Conservation (phyloP, 2,329 filamentous ascomycete species). For the Aspergillus latus region DNA sequence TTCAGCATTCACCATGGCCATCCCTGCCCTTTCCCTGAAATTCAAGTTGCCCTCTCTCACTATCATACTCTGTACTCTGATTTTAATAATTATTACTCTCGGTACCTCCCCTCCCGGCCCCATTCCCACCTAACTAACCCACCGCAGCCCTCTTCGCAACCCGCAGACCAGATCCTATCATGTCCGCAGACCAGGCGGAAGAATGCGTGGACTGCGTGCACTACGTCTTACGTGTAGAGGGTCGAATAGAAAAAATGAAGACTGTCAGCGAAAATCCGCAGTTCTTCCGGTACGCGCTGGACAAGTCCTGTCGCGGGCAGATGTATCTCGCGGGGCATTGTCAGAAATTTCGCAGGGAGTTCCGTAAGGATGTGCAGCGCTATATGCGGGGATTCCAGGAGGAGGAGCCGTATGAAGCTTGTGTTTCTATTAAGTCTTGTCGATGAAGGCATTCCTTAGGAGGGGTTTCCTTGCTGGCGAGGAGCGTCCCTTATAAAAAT, state of each 20-base stretch:
- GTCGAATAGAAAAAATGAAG: slow-evolving; percentile 9
- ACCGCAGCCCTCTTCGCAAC: neutral
- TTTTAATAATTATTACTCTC: neutral
- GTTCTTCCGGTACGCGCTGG: slow-evolving; percentile 19
- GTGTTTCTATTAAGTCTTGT: slow-evolving; percentile 10
- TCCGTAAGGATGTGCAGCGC: slow-evolving; percentile 12
- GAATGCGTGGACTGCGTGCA: slow-evolving; percentile 19
- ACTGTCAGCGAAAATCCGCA: slow-evolving; percentile 13
- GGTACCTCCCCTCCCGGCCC: neutral
- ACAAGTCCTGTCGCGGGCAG: slow-evolving; percentile 16
- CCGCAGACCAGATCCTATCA: neutral
- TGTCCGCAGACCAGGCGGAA: neutral
- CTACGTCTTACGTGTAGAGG: slow-evolving; percentile 16
- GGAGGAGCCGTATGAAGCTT: slow-evolving; percentile 17
- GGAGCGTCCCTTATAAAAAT: neutral
- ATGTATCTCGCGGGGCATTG: slow-evolving; percentile 14
- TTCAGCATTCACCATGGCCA: neutral
- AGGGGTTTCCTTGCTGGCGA: neutral
- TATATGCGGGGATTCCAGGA: slow-evolving; percentile 14
- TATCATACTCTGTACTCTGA: neutral
- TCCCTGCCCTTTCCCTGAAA: neutral
- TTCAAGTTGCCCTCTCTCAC: neutral
- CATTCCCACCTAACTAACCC: neutral
- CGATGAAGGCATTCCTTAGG: neutral
- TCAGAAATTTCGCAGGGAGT: slow-evolving; percentile 15